A percentile compares a stretch with the other conserved stretches of the same genome.
Evolutionary conservation across 805 yeast genomes (phyloP).

Genomic region (Ogataea ganodermae): DNA sequence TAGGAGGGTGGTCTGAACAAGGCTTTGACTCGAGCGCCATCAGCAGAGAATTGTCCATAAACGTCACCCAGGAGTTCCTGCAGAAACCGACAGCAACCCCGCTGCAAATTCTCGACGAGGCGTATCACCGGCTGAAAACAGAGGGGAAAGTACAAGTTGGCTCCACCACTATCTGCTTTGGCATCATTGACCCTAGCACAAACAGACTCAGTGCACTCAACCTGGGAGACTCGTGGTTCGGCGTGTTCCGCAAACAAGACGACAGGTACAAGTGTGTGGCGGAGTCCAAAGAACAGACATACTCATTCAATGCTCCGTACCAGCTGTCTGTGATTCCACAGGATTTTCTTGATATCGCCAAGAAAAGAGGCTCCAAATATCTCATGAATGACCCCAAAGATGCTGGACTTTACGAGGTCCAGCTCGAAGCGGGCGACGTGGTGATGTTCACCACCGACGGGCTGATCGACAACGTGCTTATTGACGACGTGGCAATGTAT

Average conservation of each 20-base stretch:
- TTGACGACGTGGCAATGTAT: constrained; percentile 69
- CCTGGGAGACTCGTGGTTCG: constrained; percentile 94
- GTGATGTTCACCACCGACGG: constrained; percentile 93
- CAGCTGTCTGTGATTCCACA: constrained; percentile 85
- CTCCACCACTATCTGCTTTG: constrained; percentile 91
- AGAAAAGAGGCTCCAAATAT: constrained; percentile 56
- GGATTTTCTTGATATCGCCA: constrained; percentile 54
- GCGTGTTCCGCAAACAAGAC: constrained; percentile 60
- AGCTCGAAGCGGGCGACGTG: constrained; percentile 70
- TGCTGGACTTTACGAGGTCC: constrained; percentile 67
- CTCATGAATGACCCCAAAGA: constrained; percentile 69
- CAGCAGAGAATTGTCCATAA: constrained; percentile 71
- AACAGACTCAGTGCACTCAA: constrained; percentile 68
- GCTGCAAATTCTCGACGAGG: constrained; percentile 51
- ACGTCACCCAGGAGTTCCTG: constrained; percentile 45
- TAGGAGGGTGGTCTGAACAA: constrained; percentile 94
- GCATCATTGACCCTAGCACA: constrained; percentile 57
- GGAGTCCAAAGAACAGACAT: constrained; percentile 77
- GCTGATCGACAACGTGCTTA: constrained; percentile 78
- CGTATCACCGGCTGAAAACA: constrained; percentile 54
- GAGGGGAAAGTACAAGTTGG: constrained; percentile 78
- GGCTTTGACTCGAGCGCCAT: constrained; percentile 90
- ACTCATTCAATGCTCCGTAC: constrained; percentile 88
- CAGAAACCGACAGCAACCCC: constrained; percentile 34
- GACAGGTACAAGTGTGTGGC: constrained; percentile 47